Percentiles rank a stretch among this genome's conserved stretches.
phyloP scores from a whole-genome alignment of 139 green algal genomes.

The Chara braunii region DNA sequence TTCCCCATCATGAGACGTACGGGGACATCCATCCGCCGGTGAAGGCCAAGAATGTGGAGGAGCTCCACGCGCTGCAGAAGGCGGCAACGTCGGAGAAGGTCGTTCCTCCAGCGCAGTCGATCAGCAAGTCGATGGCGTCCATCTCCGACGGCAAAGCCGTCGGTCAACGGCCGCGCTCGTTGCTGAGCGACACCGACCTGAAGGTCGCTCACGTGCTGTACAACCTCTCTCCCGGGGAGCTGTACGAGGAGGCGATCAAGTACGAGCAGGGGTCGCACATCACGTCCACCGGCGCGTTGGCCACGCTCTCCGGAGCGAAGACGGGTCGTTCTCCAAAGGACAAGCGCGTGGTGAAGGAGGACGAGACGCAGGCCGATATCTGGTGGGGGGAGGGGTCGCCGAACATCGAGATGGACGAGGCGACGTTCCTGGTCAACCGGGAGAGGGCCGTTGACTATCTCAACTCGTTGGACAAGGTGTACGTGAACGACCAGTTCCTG shows the following conservation, averaged over 20 bases:
- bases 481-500: conserved; percentile 36
- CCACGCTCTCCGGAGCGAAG: conserved; percentile 71
- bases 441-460: conserved; percentile 36
- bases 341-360: conserved; percentile 86
- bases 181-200: conserved; percentile 31
- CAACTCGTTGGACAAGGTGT: conserved; percentile 33
- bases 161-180: too few relatives aligned
- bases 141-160: too few relatives aligned
- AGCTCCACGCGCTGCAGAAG: too few relatives aligned
- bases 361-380: conserved; percentile 24
- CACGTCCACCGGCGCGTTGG: conserved; percentile 64
- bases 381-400: conserved; percentile 40
- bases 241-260: conserved; percentile 34
- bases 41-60: too few relatives aligned
- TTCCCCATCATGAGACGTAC: too few relatives aligned
- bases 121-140: too few relatives aligned
- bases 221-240: conserved; percentile 30
- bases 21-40: too few relatives aligned
- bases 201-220: conserved; percentile 36
- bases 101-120: too few relatives aligned
- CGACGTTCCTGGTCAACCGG: conserved; percentile 33
- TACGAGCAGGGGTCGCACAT: conserved; percentile 38
- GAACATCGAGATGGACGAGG: conserved; percentile 38
- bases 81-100: too few relatives aligned
- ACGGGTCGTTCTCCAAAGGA: conserved; percentile 82